Evolutionary conservation across 2,329 filamentous ascomycete genomes (phyloP), one percentile per base, ranked within the genome.

Genomic region (Penicillium decumbens): DNA sequence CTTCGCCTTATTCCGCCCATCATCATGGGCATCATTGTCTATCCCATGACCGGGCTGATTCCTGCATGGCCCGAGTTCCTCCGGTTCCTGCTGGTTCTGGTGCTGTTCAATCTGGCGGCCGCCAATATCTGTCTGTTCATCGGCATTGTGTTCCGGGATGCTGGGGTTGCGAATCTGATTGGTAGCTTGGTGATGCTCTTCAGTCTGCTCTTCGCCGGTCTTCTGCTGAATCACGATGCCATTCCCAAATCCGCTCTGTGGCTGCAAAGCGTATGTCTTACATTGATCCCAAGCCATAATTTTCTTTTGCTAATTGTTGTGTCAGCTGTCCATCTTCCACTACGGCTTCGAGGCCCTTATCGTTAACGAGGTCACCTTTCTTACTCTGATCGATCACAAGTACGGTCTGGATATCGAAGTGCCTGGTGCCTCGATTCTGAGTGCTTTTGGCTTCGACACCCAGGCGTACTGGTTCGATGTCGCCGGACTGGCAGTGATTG

Each of bases 151-250:
- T 95, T 95, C 78, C 89, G 88, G 63, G 93, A 98, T 63, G 82
- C 82, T 28, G 87, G 90, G 32, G 90, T 98, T 2, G 93, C 93
- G 43, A 97, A 95, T 69, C 71, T 98, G 55, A 88, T 98, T 51
- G 93, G 92, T 46, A 95, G 91, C 61, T 74, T 98, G 61, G 89
- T 97, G 43, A 98, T 98, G 93, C 79, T 98, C 7, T 98, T 98
- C 77, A 95, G 88, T 66, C 75, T 98, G 53, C 80, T 98, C 8
- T 97, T 98, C 69, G 92, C 91, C 0, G 93, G 93, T 49, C 83
- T 98, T 51, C 78, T 98, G 49, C 81, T 98, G 53, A 98, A 98
- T 70, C 90, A 95, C 67, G 85, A 96, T 68, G 90, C 89, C 27
- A 96, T 96, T 45, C 93, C 93, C 1, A 78, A 81, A 43, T 82